Evolutionary conservation across 345 rosid genomes (phyloP).

Genomic region (Dimocarpus longan): DNA sequence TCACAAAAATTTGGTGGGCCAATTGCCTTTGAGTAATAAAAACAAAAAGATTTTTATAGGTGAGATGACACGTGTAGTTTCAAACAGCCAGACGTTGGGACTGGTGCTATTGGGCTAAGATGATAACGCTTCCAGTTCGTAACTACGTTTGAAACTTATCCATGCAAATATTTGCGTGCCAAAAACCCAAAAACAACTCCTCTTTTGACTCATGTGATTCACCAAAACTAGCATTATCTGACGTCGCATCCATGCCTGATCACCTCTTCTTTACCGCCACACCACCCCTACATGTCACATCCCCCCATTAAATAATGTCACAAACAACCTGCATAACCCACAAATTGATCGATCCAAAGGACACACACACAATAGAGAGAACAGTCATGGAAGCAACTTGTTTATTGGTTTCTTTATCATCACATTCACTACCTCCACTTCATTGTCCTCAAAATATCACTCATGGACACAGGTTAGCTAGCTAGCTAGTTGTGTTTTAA

Average conservation of each 20-base stretch:
- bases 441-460: constrained; percentile 17
- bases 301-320: neutral
- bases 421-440: constrained; percentile 22
- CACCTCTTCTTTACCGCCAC: neutral
- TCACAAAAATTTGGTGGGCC: too few species aligned
- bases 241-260: constrained; percentile 35
- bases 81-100: constrained; percentile 19
- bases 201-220: neutral
- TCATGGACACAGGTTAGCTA: constrained; percentile 30
- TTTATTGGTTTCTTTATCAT: constrained; percentile 28
- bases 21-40: too few species aligned
- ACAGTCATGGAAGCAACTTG: constrained; percentile 39
- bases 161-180: constrained; percentile 9
- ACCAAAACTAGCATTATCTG: constrained; percentile 5
- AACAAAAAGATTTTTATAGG: neutral
- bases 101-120: constrained; percentile 26
- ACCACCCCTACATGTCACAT: neutral
- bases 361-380: neutral
- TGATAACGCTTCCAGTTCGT: neutral
- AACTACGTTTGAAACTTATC: constrained; percentile 27
- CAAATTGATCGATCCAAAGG: neutral
- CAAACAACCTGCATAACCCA: neutral
- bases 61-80: constrained; percentile 11
- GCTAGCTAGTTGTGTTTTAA: neutral
- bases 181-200: neutral